phyloP scores from a whole-genome alignment of 1,284 basidiomycete genomes.

The Marasmius fiardii region DNA sequence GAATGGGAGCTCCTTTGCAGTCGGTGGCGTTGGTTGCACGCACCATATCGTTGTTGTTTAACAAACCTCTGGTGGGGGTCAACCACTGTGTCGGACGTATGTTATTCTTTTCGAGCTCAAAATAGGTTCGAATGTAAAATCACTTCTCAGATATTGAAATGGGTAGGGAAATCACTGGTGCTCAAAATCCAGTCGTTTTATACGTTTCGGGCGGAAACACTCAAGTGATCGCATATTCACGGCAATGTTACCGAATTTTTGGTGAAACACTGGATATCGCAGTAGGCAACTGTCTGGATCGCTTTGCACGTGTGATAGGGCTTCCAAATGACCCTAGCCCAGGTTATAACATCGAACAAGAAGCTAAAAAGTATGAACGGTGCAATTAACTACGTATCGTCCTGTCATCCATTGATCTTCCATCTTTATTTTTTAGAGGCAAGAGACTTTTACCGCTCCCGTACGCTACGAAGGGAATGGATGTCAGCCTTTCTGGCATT shows the following conservation, averaged over 20 bases:
- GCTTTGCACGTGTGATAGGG: slow-evolving; percentile 95
- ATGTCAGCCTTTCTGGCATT: slow-evolving; percentile 92
- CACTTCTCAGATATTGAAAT: slow-evolving; percentile 88
- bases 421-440: slow-evolving; percentile 41
- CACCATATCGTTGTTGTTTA: slow-evolving; percentile 84
- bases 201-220: slow-evolving; percentile 99
- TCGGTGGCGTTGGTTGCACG: slow-evolving; percentile 95
- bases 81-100: slow-evolving; percentile 98
- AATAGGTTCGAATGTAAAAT: background rate
- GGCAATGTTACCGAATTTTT: slow-evolving; percentile 97
- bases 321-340: slow-evolving; percentile 95
- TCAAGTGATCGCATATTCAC: slow-evolving; percentile 98
- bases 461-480: slow-evolving; percentile 99
- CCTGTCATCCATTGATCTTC: background rate
- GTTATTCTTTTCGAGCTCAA: slow-evolving; percentile 27
- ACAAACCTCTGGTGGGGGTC: slow-evolving; percentile 93
- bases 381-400: background rate
- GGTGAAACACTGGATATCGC: slow-evolving; percentile 99
- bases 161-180: slow-evolving; percentile 94
- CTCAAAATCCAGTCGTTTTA: slow-evolving; percentile 93
- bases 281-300: slow-evolving; percentile 97
- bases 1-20: slow-evolving; percentile 97
- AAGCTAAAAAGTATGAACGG: slow-evolving; percentile 77
- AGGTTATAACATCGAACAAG: slow-evolving; percentile 98
- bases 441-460: slow-evolving; percentile 80